These are phyloP conservation scores for Claviceps purpurea DNA, from an alignment of 2,329 filamentous ascomycete species.

Conservation along the genomic window DNA sequence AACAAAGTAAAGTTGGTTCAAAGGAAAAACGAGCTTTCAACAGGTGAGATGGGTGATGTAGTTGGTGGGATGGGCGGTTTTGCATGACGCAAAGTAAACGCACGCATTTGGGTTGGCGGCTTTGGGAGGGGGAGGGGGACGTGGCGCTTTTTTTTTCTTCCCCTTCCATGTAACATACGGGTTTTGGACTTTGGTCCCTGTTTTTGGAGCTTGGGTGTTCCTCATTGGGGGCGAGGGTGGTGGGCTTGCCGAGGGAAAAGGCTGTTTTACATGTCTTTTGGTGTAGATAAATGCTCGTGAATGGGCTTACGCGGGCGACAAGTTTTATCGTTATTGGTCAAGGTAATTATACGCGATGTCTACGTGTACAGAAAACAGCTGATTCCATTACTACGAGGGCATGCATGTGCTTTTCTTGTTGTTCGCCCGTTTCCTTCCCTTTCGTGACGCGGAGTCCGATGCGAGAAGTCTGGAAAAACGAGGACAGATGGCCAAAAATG, in stretches of 20 bases:
- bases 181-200: neutral
- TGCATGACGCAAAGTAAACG: constrained; percentile 1
- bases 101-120: neutral
- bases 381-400: too few species aligned
- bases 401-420: neutral
- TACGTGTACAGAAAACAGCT: too few species aligned
- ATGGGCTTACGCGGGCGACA: neutral
- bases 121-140: neutral
- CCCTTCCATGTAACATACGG: neutral
- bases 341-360: too few species aligned
- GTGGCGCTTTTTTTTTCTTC: neutral
- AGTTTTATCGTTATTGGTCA: too few species aligned
- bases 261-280: neutral
- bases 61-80: neutral
- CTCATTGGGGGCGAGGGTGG: too few species aligned
- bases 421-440: neutral
- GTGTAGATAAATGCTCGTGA: neutral
- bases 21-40: neutral
- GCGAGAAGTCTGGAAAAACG: too few species aligned
- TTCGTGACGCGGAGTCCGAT: neutral
- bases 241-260: neutral
- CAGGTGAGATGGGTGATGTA: neutral
- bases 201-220: neutral
- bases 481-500: neutral
- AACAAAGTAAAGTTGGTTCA: neutral